A percentile compares a stretch with the other conserved stretches of the same genome.
Conservation (phyloP, 176 grass and related monocot genomes). For the Luzula sylvatica region DNA sequence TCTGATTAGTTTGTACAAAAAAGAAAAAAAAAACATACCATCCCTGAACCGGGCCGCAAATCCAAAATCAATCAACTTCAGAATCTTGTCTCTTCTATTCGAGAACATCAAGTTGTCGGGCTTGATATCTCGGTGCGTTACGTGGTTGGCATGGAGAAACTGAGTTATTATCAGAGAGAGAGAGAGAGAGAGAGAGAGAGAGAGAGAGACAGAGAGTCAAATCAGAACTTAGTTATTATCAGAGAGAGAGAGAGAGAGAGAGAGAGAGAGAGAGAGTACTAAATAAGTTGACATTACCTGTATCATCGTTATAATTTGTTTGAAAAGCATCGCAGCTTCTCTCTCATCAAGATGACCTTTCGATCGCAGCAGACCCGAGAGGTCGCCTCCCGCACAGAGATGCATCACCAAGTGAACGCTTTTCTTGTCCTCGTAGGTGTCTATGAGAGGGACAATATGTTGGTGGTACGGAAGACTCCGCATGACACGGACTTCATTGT, state of each 20-base stretch:
- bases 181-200: too few relatives aligned
- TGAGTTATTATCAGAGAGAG: constrained; percentile 5
- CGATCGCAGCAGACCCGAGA: constrained; percentile 81
- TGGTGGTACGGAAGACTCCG: constrained; percentile 65
- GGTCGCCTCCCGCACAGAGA: constrained; percentile 93
- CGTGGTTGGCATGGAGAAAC: constrained; percentile 72
- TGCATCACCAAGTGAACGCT: constrained; percentile 97
- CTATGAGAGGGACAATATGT: constrained; percentile 74
- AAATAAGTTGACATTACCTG: too few relatives aligned
- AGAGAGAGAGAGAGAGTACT: too few relatives aligned
- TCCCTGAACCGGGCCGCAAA: too few relatives aligned
- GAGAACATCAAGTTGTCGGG: constrained; percentile 90
- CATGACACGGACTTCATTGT: constrained; percentile 95
- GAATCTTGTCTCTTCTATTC: constrained; percentile 81
- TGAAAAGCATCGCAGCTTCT: constrained; percentile 65
- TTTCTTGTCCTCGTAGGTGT: constrained; percentile 75
- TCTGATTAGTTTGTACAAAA: too few relatives aligned
- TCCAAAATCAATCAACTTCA: too few relatives aligned
- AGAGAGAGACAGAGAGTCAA: not conserved
- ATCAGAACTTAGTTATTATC: constrained; percentile 79
- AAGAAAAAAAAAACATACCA: too few relatives aligned
- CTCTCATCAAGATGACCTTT: constrained; percentile 77
- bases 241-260: too few relatives aligned
- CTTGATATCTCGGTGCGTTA: constrained; percentile 94
- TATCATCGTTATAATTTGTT: too few relatives aligned